Evolutionary conservation across 495 filamentous ascomycete genomes (phyloP).

Genomic region (Daldinia caldariorum): DNA sequence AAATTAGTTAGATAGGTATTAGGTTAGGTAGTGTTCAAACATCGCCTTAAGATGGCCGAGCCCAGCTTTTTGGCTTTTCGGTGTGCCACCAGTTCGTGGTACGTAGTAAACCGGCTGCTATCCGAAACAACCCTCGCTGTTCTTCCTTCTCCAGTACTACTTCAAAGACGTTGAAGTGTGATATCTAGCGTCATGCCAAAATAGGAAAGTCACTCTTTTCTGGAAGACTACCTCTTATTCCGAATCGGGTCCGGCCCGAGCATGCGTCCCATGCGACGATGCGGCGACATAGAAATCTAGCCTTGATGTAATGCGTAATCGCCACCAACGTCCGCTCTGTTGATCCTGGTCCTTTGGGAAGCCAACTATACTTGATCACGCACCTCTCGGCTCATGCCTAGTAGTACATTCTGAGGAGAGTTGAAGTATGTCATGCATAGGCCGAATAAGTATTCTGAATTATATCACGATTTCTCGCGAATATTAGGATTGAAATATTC

Average conservation of each 20-base stretch:
- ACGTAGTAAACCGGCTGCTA: conserved; percentile 5
- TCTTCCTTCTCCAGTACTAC: neutral
- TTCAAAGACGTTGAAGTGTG: conserved; percentile 4
- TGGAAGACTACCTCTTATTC: conserved; percentile 25
- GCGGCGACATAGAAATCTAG: conserved; percentile 15
- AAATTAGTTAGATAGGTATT: too few relatives aligned
- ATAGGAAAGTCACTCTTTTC: conserved; percentile 25
- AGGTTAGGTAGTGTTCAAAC: conserved; percentile 2
- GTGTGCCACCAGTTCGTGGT: neutral
- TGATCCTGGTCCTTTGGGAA: conserved; percentile 27
- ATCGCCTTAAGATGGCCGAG: conserved; percentile 8
- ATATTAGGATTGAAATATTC: conserved; percentile 18
- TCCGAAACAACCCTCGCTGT: conserved; percentile 20
- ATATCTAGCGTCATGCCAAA: conserved; percentile 13
- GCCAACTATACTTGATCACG: conserved; percentile 12
- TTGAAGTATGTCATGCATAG: neutral
- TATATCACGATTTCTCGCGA: neutral
- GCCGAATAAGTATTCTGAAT: neutral
- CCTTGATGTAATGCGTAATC: conserved; percentile 21
- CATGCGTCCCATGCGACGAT: conserved; percentile 3
- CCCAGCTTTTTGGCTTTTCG: neutral
- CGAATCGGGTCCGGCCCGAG: conserved; percentile 28
- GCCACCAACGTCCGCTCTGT: conserved; percentile 11
- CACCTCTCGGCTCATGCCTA: conserved; percentile 34
- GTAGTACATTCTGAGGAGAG: neutral